Evolutionary conservation across 768 basidiomycete genomes (phyloP).

Genomic region (Podaxis rugospora): DNA sequence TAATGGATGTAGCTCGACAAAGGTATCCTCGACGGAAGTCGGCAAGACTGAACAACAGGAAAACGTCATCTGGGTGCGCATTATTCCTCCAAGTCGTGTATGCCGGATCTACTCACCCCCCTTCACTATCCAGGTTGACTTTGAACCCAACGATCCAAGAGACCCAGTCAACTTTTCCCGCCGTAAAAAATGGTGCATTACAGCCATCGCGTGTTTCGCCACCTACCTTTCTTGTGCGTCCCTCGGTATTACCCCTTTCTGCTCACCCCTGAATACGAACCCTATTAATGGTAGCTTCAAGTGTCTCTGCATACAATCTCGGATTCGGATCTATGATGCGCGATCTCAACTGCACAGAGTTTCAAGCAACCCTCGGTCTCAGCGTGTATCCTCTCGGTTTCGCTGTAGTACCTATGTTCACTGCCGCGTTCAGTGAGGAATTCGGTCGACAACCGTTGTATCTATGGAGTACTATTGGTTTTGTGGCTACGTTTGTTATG

Average conservation of each 20-base stretch:
- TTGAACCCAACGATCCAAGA: slow-evolving; percentile 10
- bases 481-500: slow-evolving; percentile 46
- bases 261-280: not conserved
- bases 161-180: slow-evolving; percentile 18
- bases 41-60: not conserved
- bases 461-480: slow-evolving; percentile 41
- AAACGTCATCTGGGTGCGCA: not conserved
- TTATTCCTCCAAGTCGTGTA: too few species aligned
- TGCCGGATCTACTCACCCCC: not conserved
- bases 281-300: slow-evolving; percentile 33
- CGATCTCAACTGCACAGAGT: slow-evolving; percentile 38
- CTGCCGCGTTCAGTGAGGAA: slow-evolving; percentile 68
- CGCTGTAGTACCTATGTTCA: slow-evolving; percentile 54
- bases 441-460: slow-evolving; percentile 61
- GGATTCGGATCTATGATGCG: slow-evolving; percentile 54
- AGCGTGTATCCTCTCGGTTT: slow-evolving; percentile 59
- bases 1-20: not conserved
- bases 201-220: slow-evolving; percentile 34
- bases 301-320: slow-evolving; percentile 47
- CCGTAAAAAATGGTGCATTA: slow-evolving; percentile 22
- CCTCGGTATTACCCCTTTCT: not conserved
- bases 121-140: slow-evolving; percentile 6
- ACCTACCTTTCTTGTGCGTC: slow-evolving; percentile 37
- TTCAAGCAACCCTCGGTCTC: slow-evolving; percentile 43
- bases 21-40: not conserved